Evolutionary conservation across 192 early-diverging fungal genomes (phyloP).

Genomic region (Coemansia sp.): DNA sequence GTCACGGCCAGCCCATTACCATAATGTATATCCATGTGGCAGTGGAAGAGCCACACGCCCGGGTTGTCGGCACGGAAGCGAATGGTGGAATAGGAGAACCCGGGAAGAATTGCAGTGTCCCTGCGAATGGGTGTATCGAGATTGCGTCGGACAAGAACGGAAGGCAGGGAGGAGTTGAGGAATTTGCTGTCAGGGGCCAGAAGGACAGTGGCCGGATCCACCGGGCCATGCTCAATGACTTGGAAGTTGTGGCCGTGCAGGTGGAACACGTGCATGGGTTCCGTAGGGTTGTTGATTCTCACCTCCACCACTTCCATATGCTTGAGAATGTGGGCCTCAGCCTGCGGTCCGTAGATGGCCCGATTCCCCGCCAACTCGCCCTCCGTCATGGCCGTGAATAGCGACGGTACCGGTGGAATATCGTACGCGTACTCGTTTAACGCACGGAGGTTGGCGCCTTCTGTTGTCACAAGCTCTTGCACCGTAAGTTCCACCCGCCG

Average conservation of each 20-base stretch:
- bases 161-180: too few relatives aligned
- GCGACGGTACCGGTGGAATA: background rate
- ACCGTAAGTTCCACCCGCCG: background rate
- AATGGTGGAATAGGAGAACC: constrained; percentile 54
- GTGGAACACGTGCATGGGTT: constrained; percentile 5
- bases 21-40: constrained; percentile 56
- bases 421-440: background rate
- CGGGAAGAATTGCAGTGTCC: constrained; percentile 61
- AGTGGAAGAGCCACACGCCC: constrained; percentile 77
- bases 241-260: constrained; percentile 15
- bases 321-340: background rate
- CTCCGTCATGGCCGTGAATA: background rate
- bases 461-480: background rate
- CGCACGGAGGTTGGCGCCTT: background rate
- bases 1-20: constrained; percentile 62
- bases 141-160: background rate
- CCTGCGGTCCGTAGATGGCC: background rate
- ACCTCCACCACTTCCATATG: background rate
- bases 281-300: background rate
- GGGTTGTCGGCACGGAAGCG: constrained; percentile 73
- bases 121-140: constrained; percentile 35
- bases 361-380: background rate
- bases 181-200: too few relatives aligned
- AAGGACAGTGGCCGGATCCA: too few relatives aligned
- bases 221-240: constrained; percentile 12